phyloP scores from a whole-genome alignment of 345 rosid genomes.

The Ceriops decandra region DNA sequence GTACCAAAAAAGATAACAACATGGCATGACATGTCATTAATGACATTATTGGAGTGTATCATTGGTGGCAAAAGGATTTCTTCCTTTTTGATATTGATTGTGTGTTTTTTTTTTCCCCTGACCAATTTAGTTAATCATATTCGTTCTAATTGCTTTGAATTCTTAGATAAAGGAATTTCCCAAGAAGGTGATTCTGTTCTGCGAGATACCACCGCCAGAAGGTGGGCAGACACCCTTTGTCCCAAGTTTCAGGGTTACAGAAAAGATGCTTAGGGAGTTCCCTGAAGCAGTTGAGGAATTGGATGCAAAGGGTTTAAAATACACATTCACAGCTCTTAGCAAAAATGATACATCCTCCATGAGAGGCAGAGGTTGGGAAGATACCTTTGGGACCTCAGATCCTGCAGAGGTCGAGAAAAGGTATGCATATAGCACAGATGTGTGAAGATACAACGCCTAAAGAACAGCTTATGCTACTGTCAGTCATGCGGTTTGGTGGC shows the following conservation, averaged over 20 bases:
- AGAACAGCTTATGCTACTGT: too few relatives aligned
- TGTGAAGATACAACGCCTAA: too few relatives aligned
- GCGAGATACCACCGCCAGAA: conserved; percentile 61
- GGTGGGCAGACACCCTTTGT: conserved; percentile 73
- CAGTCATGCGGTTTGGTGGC: too few relatives aligned
- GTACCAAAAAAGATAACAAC: too few relatives aligned
- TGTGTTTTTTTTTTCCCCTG: too few relatives aligned
- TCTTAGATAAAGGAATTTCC: conserved; percentile 52
- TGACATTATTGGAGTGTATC: too few relatives aligned
- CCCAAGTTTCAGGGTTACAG: conserved; percentile 62
- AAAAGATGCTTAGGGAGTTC: conserved; percentile 54
- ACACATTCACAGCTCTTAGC: conserved; percentile 45
- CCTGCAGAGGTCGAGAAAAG: conserved; percentile 46
- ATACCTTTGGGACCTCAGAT: conserved; percentile 52
- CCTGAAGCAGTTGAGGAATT: conserved; percentile 56
- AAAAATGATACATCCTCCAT: conserved; percentile 43
- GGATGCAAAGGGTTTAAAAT: conserved; percentile 47
- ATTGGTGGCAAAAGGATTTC: too few relatives aligned
- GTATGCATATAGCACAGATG: conserved; percentile 8
- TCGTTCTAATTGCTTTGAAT: conserved; percentile 18
- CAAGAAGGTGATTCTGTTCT: conserved; percentile 44
- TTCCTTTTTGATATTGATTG: too few relatives aligned
- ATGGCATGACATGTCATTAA: too few relatives aligned
- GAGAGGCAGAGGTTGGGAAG: conserved; percentile 71
- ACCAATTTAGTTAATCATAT: conserved; percentile 15